Conservation (phyloP, 2,329 filamentous ascomycete genomes). For the Trichoderma simmonsii region DNA sequence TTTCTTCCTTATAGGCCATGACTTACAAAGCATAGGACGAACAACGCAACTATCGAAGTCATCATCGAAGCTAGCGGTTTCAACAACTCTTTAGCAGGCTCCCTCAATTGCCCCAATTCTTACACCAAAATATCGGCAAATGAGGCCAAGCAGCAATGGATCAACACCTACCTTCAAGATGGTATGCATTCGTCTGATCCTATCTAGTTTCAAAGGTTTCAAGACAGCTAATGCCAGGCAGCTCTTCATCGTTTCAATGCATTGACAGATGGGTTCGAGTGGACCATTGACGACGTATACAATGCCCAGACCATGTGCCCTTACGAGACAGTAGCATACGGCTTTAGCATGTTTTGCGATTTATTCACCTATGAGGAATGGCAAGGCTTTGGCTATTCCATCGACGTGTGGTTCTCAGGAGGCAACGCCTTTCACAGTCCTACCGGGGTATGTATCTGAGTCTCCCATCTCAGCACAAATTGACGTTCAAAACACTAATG, state of each 20-base stretch:
- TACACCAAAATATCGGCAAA: slow-evolving; percentile 49
- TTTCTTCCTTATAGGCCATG: neutral
- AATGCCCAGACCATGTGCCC: slow-evolving; percentile 70
- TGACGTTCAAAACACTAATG: neutral
- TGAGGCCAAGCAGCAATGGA: slow-evolving; percentile 58
- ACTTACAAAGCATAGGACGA: slow-evolving; percentile 43
- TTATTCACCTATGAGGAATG: slow-evolving; percentile 75
- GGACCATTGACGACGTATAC: slow-evolving; percentile 62
- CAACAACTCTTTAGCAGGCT: slow-evolving; percentile 70
- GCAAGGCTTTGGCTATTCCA: slow-evolving; percentile 67
- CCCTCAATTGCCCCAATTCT: slow-evolving; percentile 63
- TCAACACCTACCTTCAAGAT: slow-evolving; percentile 60
- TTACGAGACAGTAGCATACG: slow-evolving; percentile 74
- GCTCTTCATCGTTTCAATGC: slow-evolving; percentile 58
- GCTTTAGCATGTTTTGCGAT: slow-evolving; percentile 70
- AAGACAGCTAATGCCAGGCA: slow-evolving; percentile 22
- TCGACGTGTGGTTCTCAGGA: slow-evolving; percentile 64
- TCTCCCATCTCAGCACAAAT: neutral
- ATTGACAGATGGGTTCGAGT: slow-evolving; percentile 57
- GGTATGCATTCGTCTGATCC: slow-evolving; percentile 31
- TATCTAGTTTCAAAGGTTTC: neutral
- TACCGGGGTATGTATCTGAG: slow-evolving; percentile 47
- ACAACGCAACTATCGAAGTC: slow-evolving; percentile 69
- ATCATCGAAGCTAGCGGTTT: slow-evolving; percentile 62
- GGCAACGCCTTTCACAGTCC: slow-evolving; percentile 61